Percentiles rank a stretch among this genome's conserved stretches.
phyloP scores from a whole-genome alignment of 2,329 filamentous ascomycete genomes.

The Microascus cirrosus region DNA sequence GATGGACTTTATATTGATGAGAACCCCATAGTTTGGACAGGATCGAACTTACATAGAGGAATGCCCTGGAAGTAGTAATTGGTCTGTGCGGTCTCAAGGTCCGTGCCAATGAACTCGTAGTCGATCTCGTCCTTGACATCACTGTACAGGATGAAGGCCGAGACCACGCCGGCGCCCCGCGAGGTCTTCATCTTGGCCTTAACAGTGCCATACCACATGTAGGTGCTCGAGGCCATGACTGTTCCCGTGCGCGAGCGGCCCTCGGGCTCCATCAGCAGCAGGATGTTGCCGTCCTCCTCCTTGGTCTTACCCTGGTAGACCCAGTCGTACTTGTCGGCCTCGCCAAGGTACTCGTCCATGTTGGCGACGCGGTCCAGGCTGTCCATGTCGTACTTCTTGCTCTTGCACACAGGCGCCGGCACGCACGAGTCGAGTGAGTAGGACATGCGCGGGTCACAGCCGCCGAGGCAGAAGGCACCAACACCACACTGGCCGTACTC shows the following conservation, averaged over 20 bases:
- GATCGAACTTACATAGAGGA: constrained; percentile 61
- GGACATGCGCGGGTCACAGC: constrained; percentile 83
- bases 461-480: constrained; percentile 90
- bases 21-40: neutral
- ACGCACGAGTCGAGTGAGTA: constrained; percentile 75
- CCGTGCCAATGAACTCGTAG: constrained; percentile 83
- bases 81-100: constrained; percentile 69
- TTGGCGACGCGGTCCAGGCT: constrained; percentile 57
- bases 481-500: constrained; percentile 90
- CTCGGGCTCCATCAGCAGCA: constrained; percentile 81
- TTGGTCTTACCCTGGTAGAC: constrained; percentile 72
- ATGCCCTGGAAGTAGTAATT: constrained; percentile 98
- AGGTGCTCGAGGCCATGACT: constrained; percentile 69
- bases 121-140: constrained; percentile 98
- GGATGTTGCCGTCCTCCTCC: constrained; percentile 53
- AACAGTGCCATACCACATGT: constrained; percentile 96
- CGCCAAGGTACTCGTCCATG: constrained; percentile 77
- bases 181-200: constrained; percentile 76
- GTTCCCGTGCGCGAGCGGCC: constrained; percentile 58
- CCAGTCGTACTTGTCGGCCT: constrained; percentile 73
- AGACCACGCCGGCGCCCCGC: constrained; percentile 82
- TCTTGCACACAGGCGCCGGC: constrained; percentile 72
- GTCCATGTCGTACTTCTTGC: constrained; percentile 61
- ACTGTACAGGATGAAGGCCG: constrained; percentile 88
- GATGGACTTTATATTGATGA: neutral